Conservation (phyloP, 2,329 filamentous ascomycete genomes). For the Hypoxylon sp. region DNA sequence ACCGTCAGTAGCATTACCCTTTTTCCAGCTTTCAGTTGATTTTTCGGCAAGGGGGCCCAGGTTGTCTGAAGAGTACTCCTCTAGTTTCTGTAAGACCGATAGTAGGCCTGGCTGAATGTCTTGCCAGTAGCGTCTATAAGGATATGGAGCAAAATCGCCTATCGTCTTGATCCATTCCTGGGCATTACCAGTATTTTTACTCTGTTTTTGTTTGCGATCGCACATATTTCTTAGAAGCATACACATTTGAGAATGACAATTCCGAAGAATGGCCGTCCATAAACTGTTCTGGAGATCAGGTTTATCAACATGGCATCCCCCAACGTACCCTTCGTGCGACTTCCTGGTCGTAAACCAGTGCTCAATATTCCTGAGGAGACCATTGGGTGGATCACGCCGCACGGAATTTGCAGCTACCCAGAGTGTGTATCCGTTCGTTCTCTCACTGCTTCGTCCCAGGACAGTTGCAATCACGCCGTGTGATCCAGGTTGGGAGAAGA, state of each 20-base stretch:
- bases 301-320: background rate
- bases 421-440: conserved; percentile 2
- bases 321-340: background rate
- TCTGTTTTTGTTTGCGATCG: too few relatives aligned
- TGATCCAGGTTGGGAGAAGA: conserved; percentile 8
- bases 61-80: too few relatives aligned
- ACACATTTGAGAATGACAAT: conserved; percentile 5
- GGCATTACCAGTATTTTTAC: too few relatives aligned
- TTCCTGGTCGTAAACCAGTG: conserved; percentile 4
- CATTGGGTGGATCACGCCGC: background rate
- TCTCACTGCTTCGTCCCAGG: background rate
- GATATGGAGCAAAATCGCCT: too few relatives aligned
- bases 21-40: background rate
- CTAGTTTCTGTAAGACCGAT: too few relatives aligned
- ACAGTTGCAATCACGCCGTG: conserved; percentile 21
- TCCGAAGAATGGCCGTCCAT: conserved; percentile 5
- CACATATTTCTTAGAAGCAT: background rate
- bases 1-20: background rate
- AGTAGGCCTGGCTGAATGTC: too few relatives aligned
- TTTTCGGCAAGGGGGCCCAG: too few relatives aligned
- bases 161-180: too few relatives aligned
- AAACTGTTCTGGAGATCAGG: background rate
- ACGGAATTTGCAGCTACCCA: conserved; percentile 10
- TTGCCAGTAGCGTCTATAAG: too few relatives aligned
- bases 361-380: background rate